Evolutionary conservation across 805 yeast genomes (phyloP).

Genomic region (Starmerella bombi): DNA sequence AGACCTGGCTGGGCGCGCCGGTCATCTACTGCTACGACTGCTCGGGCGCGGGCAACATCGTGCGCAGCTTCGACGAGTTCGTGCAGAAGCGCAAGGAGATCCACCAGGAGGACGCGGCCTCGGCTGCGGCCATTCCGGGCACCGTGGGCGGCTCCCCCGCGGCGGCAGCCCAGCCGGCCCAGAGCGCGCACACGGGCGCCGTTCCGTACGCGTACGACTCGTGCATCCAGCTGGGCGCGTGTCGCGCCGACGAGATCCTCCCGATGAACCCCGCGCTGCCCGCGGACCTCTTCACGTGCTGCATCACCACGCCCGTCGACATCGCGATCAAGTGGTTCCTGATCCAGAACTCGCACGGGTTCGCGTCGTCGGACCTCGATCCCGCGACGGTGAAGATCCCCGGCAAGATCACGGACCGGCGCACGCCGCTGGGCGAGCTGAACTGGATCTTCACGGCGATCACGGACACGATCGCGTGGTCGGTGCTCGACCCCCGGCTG

Average conservation of each 20-base stretch:
- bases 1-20: constrained; percentile 96
- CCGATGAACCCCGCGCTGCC: constrained; percentile 93
- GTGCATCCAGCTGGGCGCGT: constrained; percentile 88
- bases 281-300: constrained; percentile 90
- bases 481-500: constrained; percentile 70
- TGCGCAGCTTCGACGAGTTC: constrained; percentile 75
- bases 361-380: constrained; percentile 28
- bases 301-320: constrained; percentile 90
- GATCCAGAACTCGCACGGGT: constrained; percentile 50
- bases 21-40: constrained; percentile 92
- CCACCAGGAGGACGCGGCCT: constrained; percentile 3
- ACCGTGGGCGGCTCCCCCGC: constrained; percentile 34
- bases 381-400: constrained; percentile 47
- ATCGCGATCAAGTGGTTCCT: constrained; percentile 86
- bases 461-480: constrained; percentile 97
- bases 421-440: constrained; percentile 90
- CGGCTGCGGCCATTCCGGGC: neutral
- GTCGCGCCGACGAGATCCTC: constrained; percentile 67
- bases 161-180: too few species aligned
- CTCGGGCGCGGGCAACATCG: constrained; percentile 85
- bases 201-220: constrained; percentile 45
- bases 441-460: constrained; percentile 97
- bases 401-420: constrained; percentile 78
- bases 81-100: constrained; percentile 67
- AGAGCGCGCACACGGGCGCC: too few species aligned